Evolutionary conservation across 345 rosid genomes (phyloP).

Genomic region (Brassica nigra): DNA sequence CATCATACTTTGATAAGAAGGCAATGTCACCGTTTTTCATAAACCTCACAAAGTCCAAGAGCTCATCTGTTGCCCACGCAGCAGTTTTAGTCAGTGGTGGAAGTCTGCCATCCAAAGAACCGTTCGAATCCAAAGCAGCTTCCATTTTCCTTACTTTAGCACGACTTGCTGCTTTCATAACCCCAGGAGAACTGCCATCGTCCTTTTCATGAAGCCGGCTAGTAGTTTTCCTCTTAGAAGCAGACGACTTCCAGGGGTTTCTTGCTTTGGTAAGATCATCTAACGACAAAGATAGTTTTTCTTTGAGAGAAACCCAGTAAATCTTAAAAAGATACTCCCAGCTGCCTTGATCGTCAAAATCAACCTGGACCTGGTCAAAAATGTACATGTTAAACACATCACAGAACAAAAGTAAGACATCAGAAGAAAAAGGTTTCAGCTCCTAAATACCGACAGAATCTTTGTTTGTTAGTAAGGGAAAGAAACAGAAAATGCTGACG

Average conservation of each 20-base stretch:
- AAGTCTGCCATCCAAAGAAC: slow-evolving; percentile 13
- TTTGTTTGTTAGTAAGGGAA: background rate
- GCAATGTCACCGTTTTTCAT: slow-evolving; percentile 75
- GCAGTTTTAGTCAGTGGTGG: slow-evolving; percentile 41
- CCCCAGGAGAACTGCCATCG: slow-evolving; percentile 41
- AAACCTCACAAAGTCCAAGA: slow-evolving; percentile 76
- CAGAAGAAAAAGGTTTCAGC: background rate
- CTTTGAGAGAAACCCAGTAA: slow-evolving; percentile 81
- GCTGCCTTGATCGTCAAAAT: slow-evolving; percentile 92
- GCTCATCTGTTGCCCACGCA: slow-evolving; percentile 84
- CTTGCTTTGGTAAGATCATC: slow-evolving; percentile 71
- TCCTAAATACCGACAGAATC: background rate
- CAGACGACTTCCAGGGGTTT: slow-evolving; percentile 72
- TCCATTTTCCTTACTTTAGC: slow-evolving; percentile 58
- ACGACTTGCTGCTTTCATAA: slow-evolving; percentile 41
- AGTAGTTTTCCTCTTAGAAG: slow-evolving; percentile 38
- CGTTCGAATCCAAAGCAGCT: slow-evolving; percentile 28
- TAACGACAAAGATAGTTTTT: slow-evolving; percentile 61
- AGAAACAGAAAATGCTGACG: background rate
- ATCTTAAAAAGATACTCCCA: slow-evolving; percentile 99
- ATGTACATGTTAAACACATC: background rate
- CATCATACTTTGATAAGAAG: slow-evolving; percentile 61
- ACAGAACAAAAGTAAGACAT: background rate
- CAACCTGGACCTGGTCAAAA: slow-evolving; percentile 69
- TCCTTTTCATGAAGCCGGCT: slow-evolving; percentile 39